Evolutionary conservation across 2,329 filamentous ascomycete genomes (phyloP), one percentile per base, ranked within the genome.

Genomic region (Trichoderma citrinoviride): DNA sequence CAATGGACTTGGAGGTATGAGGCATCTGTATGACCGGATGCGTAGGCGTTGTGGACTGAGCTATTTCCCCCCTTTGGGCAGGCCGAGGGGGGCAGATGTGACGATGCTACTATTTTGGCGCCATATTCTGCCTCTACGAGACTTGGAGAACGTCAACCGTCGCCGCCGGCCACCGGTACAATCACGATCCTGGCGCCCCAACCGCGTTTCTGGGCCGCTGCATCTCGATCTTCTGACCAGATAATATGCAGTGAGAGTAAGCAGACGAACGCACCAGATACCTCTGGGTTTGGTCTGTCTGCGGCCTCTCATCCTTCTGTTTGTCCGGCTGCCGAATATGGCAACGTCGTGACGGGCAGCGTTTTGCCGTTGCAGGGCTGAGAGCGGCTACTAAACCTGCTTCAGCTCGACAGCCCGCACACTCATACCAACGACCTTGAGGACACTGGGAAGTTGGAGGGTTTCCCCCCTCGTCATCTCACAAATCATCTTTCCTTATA

Each of bases 141-240:
- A 47, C 33, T 54, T 33, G 46, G 47, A 19, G 25, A 29, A 61
- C 17, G 40, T 21, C 12, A 15, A 50, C 23, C 46, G 50, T 23
- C 56, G 50, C 29, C 44, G 29, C 29, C 23, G 21, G 33, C 17
- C 41, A 44, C 49, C 21, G 15, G 29, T 37, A 57, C 49, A 37
- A 61, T 41, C n/a, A 37, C 47, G 58, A 61, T 54, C 49, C 58
- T 61, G 58, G 58, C 58, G 49, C 53, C 44, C 44, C 49, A 63
- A 56, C 61, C 61, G 61, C 52, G 37, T 63, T 55, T 40, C 50
- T 56, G 53, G 61, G 53, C 53, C 53, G 53, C n/a, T 50, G 53
- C 46, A 64, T 64, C 61, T 64, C 61, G 61, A 57, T 64, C 61
- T 64, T 43, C 61, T 64, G 61, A 64, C 61, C 43, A 57, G 29